Evolutionary conservation across 2,329 filamentous ascomycete species (phyloP).

Genomic region (Neoascochyta sp.): DNA sequence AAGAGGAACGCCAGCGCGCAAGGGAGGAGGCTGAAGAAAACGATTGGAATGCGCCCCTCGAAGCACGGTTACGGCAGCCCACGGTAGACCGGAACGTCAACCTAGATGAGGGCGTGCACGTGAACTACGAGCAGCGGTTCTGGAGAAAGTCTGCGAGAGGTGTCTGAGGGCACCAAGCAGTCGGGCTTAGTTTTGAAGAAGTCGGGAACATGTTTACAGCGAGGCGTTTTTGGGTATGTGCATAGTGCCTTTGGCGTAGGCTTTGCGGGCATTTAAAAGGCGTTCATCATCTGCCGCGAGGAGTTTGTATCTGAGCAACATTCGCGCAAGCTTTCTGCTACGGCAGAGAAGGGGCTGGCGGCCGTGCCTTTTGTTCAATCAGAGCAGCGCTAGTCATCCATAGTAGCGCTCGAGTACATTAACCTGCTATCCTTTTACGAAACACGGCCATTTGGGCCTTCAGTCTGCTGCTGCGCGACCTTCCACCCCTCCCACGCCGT

Average conservation of each 20-base stretch:
- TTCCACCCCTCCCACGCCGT: slow-evolving; percentile 56
- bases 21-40: slow-evolving; percentile 20
- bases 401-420: too few relatives aligned
- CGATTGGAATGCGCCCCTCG: slow-evolving; percentile 17
- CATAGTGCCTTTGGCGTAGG: slow-evolving; percentile 14
- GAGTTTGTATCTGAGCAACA: slow-evolving; percentile 21
- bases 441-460: too few relatives aligned
- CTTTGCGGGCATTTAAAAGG: slow-evolving; percentile 19
- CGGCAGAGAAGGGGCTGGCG: slow-evolving; percentile 1
- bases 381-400: too few relatives aligned
- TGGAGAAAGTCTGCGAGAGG: slow-evolving; percentile 50
- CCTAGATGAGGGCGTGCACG: slow-evolving; percentile 43
- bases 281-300: too few relatives aligned
- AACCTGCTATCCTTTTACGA: too few relatives aligned
- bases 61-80: slow-evolving; percentile 25
- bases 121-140: slow-evolving; percentile 59
- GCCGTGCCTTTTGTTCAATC: too few relatives aligned
- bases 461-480: slow-evolving; percentile 28
- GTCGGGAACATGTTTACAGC: slow-evolving; percentile 38
- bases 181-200: slow-evolving; percentile 10
- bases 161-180: slow-evolving; percentile 13
- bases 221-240: slow-evolving; percentile 38
- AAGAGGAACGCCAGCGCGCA: slow-evolving; percentile 19
- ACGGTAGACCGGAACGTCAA: slow-evolving; percentile 29
- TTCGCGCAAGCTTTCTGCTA: too few relatives aligned